Evolutionary conservation across 2,329 filamentous ascomycete species (phyloP).

Genomic region (Lachnellula suecica): DNA sequence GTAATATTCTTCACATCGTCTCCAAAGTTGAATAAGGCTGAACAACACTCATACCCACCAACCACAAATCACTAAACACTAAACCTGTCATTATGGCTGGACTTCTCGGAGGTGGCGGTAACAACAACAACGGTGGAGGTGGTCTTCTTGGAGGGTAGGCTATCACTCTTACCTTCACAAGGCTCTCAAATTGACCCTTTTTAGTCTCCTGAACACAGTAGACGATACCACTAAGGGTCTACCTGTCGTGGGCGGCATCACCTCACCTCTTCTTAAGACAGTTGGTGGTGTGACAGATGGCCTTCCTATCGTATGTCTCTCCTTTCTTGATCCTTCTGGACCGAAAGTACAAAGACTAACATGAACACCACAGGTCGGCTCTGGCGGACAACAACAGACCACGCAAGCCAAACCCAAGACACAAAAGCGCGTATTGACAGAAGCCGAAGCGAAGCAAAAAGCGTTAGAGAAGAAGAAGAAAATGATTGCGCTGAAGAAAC

Average conservation of each 20-base stretch:
- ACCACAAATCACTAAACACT: background rate
- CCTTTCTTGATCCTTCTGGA: background rate
- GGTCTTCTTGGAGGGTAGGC: slow-evolving; percentile 19
- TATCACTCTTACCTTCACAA: background rate
- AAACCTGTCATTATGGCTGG: slow-evolving; percentile 43
- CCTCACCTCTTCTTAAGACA: slow-evolving; percentile 25
- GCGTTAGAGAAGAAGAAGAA: slow-evolving; percentile 22
- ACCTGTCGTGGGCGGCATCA: slow-evolving; percentile 22
- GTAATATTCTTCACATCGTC: background rate
- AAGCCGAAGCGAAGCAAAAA: slow-evolving; percentile 22
- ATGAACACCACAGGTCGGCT: slow-evolving; percentile 14
- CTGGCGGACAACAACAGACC: slow-evolving; percentile 14
- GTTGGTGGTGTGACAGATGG: slow-evolving; percentile 27
- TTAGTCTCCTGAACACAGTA: slow-evolving; percentile 22
- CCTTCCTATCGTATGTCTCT: slow-evolving; percentile 21
- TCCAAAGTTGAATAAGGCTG: background rate
- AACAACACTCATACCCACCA: background rate
- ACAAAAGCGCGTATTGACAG: slow-evolving; percentile 14
- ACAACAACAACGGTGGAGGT: slow-evolving; percentile 12
- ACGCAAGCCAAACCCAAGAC: slow-evolving; percentile 3
- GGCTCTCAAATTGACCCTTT: background rate
- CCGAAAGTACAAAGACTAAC: background rate
- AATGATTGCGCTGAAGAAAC: slow-evolving; percentile 21
- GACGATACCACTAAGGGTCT: slow-evolving; percentile 26
- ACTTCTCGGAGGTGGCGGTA: slow-evolving; percentile 40